Evolutionary conservation across 2,329 filamentous ascomycete species (phyloP).

Genomic region (Fusarium palustre): DNA sequence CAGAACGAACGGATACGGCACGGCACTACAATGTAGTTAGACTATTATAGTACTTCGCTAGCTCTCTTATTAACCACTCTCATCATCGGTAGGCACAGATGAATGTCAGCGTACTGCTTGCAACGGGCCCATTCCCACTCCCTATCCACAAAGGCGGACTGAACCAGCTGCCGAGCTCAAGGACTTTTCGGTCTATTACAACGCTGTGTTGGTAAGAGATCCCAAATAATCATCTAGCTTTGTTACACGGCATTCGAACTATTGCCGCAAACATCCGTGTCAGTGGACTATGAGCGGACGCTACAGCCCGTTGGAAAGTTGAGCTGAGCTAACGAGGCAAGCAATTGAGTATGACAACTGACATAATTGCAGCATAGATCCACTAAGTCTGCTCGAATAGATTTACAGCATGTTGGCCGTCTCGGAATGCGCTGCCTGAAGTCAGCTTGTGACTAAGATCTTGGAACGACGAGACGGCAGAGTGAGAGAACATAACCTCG

Average conservation of each 20-base stretch:
- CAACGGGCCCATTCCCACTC: conserved; percentile 2
- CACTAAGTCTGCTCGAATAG: conserved; percentile 12
- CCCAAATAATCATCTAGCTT: conserved; percentile 3
- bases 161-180: conserved; percentile 5
- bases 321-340: conserved; percentile 1
- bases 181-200: background rate
- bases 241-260: conserved; percentile 19
- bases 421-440: conserved; percentile 11
- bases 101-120: conserved; percentile 1
- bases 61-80: no score
- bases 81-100: background rate
- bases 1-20: conserved; percentile 4
- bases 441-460: background rate
- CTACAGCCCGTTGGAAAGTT: background rate
- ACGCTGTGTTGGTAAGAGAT: background rate
- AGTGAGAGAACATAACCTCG: conserved; percentile 13
- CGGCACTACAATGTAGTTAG: background rate
- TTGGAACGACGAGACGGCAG: background rate
- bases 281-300: background rate
- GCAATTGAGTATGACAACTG: background rate
- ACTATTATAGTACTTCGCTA: background rate
- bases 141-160: conserved; percentile 9
- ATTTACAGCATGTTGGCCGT: conserved; percentile 18
- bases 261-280: conserved; percentile 26
- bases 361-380: conserved; percentile 1